Conservation (phyloP, 2,329 filamentous ascomycete species). For the Pseudocercospora fijiensis region DNA sequence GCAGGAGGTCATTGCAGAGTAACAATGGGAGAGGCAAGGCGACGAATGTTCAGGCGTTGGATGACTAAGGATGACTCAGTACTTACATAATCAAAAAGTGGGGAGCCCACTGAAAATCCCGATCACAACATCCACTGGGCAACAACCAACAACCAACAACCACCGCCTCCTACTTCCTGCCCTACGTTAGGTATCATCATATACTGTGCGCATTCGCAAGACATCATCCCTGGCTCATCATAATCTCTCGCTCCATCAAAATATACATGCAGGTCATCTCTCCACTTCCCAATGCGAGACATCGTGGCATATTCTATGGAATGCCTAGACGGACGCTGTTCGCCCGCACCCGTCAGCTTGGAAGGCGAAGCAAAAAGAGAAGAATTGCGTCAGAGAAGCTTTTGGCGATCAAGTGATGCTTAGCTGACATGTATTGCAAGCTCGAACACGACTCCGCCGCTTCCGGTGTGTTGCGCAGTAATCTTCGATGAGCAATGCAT, state of each 20-base stretch:
- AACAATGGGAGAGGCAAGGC: neutral
- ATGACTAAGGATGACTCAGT: neutral
- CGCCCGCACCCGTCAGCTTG: neutral
- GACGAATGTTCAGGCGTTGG: neutral
- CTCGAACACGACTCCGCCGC: neutral
- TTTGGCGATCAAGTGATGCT: neutral
- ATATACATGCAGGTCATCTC: neutral
- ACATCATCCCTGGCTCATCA: neutral
- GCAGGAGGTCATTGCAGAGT: neutral
- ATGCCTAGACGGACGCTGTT: neutral
- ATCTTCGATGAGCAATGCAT: neutral
- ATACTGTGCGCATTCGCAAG: neutral
- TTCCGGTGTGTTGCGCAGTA: neutral
- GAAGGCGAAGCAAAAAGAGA: neutral
- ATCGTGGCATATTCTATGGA: neutral
- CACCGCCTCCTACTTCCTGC: neutral
- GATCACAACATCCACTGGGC: too few species aligned
- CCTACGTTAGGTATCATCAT: too few species aligned
- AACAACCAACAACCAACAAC: too few species aligned
- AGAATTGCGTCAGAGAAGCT: neutral
- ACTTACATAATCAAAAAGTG: too few species aligned
- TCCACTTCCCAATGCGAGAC: neutral
- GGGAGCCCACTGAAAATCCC: neutral
- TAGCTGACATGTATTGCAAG: neutral
- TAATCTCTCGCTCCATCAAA: neutral